Base-by-base conservation (phyloP, 2,329 filamentous ascomycete genomes). In the Clonostachys chloroleuca region DNA sequence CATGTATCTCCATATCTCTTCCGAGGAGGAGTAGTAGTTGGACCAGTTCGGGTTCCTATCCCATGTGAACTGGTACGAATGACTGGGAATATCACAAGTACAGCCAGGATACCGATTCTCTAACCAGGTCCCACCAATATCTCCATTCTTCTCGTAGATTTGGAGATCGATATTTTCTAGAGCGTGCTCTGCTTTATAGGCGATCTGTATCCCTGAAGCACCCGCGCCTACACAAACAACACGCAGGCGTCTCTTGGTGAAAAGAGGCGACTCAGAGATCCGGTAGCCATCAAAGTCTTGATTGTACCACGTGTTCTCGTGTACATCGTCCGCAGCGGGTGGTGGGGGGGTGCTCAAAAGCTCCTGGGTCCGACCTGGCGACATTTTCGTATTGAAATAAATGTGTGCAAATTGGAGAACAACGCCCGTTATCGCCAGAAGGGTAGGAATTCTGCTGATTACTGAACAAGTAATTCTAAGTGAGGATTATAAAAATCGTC, bases 1-100 rank as follows among this genome's bases (percentile, higher is more conserved):
- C 49, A 51, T 54, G 34, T 56, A 57, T 42, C 54, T 47, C 37
- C 45, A 47, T 13, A 56, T 57, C 34, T 57, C 53, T 9, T 50
- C 42, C 2, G 47, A 50, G 5, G 14, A 4, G 7, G 50, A 34
- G 18, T 44, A 53, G 30, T 49, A 50, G 6, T 42, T 14, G 12
- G 9, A 40, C 52, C 50, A 53, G 1, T 45, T 30, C 6, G 45
- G 37, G 12, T 34, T 47, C 5, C 49, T 46, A 18, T 52, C 50
- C 14, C 33, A 49, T 43, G 34, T 47, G 8, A 50, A 30, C 33
- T 50, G 46, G 34, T 53, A 53, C 4, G 48, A 34, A 24, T 52
- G 48, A 12, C 49, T 43, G 9, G 51, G 51, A 24, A 52, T 42
- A 20, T 50, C 49, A 56, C 44, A 45, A 10, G 35, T 37, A 13